phyloP scores from a whole-genome alignment of 306 rosid genomes.

The Cucumis melo region DNA sequence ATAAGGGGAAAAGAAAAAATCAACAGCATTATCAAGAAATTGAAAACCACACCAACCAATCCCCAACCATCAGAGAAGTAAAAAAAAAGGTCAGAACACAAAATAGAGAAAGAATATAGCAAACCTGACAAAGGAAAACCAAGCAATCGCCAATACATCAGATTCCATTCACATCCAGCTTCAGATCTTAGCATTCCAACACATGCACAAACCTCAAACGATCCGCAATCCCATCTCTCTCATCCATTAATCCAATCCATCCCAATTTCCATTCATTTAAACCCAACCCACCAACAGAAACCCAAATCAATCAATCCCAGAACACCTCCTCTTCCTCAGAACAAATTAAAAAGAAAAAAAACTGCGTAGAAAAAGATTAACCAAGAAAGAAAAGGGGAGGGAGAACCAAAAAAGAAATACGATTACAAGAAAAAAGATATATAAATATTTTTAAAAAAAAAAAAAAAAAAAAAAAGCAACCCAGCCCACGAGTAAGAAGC shows the following conservation, averaged over 20 bases:
- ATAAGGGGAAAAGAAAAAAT: slow-evolving; percentile 16
- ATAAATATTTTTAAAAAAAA: too few species aligned
- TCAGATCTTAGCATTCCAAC: slow-evolving; percentile 45
- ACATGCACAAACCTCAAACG: slow-evolving; percentile 14
- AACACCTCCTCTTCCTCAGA: slow-evolving; percentile 17
- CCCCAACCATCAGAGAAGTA: background rate
- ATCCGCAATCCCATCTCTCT: slow-evolving; percentile 14
- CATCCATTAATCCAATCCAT: slow-evolving; percentile 31
- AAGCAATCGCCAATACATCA: slow-evolving; percentile 15
- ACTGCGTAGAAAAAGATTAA: background rate
- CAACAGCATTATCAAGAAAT: slow-evolving; percentile 11
- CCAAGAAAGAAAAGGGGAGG: background rate
- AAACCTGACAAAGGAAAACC: slow-evolving; percentile 39
- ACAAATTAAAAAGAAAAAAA: slow-evolving; percentile 14
- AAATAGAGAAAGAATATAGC: slow-evolving; percentile 10
- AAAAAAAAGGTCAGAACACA: background rate
- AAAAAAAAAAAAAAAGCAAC: background rate
- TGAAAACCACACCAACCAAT: slow-evolving; percentile 31
- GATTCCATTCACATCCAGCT: slow-evolving; percentile 29
- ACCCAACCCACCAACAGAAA: slow-evolving; percentile 4
- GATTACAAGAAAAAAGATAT: background rate
- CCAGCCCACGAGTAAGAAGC: background rate
- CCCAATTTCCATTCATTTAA: slow-evolving; percentile 14
- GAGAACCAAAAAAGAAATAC: background rate
- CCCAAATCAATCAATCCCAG: slow-evolving; percentile 17